phyloP scores from a whole-genome alignment of 73 alveolate genomes.

The Paramecium pentaurelia region DNA sequence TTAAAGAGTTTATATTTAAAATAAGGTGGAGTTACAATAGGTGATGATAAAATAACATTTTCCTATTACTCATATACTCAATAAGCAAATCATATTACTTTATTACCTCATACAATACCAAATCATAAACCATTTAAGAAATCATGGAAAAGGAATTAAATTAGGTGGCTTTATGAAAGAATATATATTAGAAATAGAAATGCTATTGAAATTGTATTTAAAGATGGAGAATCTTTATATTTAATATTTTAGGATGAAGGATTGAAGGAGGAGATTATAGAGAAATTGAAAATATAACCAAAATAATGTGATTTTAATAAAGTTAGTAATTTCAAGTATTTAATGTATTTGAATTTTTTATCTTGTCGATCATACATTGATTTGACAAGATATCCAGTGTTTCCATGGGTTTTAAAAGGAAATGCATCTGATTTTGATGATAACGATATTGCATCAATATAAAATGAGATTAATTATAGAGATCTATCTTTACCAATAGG shows the following conservation, averaged over 20 bases:
- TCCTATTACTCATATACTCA: background rate
- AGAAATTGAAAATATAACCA: background rate
- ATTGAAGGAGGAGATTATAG: background rate
- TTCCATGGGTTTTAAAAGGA: slow-evolving; percentile 91
- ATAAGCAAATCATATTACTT: background rate
- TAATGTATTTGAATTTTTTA: slow-evolving; percentile 83
- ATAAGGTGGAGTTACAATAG: background rate
- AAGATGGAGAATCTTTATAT: background rate
- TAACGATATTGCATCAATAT: slow-evolving; percentile 14
- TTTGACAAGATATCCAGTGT: slow-evolving; percentile 94
- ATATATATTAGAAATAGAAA: slow-evolving; percentile 26
- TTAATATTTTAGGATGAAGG: background rate
- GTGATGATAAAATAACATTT: background rate
- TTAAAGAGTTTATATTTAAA: background rate
- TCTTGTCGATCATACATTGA: slow-evolving; percentile 92
- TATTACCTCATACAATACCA: background rate
- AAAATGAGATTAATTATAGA: slow-evolving; percentile 47
- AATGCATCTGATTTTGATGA: slow-evolving; percentile 37
- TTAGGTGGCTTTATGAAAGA: background rate
- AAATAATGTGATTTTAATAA: background rate
- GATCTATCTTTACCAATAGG: slow-evolving; percentile 86
- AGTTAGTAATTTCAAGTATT: slow-evolving; percentile 73
- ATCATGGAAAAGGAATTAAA: background rate
- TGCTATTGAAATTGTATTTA: background rate
- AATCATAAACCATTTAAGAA: background rate